Base-by-base conservation (phyloP, 176 grass and related monocot species). In the Cenchrus fungigraminus region DNA sequence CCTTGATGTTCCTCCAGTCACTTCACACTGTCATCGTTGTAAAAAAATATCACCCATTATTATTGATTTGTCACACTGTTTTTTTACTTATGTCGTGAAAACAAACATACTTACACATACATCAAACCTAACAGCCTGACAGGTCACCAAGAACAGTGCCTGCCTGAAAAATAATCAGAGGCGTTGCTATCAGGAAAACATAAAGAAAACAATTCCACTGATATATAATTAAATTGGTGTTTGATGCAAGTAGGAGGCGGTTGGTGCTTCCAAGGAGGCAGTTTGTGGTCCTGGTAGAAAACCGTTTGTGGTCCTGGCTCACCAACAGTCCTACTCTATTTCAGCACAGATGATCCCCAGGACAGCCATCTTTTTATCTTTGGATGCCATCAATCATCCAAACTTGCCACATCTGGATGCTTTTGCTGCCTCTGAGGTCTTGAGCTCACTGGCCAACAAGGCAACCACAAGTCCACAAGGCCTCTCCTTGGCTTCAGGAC, bases 251-350 rank as follows among this genome's bases (percentile, higher is more conserved):
- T 60, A 58, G 75, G 69, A 43, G 83, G 25, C 64, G 81, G 83
- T 77, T 85, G 62, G 76, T 54, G 81, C 5, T 89, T 89, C 40
- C 88, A 71, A 58, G 88, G 65, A 82, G 84, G 84, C 43, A 53
- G 89, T 84, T 91, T 87, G 89, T 91, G 89, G 89, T 90, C 89
- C 89, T 54, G 68, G 8, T 65, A 66, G 42, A 82, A 84, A 82
- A 82, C 83, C 72, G 88, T 86, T 90, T 79, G 88, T 90, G 88
- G 88, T 90, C 88, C 83, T 59, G 73, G 42, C 50, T 68, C 52
- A 74, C 29, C 80, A 84, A 75, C 75, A 87, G 89, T 87, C 75
- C 15, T 79, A 44, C 65, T 79, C 84, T 86, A 59, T 83, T 90
- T 86, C 59, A 67, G 73, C 58, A 59, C 58, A 83, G 64, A 76